Conservation (phyloP, 176 grass and related monocot genomes). For the Calamus simplicifolius region DNA sequence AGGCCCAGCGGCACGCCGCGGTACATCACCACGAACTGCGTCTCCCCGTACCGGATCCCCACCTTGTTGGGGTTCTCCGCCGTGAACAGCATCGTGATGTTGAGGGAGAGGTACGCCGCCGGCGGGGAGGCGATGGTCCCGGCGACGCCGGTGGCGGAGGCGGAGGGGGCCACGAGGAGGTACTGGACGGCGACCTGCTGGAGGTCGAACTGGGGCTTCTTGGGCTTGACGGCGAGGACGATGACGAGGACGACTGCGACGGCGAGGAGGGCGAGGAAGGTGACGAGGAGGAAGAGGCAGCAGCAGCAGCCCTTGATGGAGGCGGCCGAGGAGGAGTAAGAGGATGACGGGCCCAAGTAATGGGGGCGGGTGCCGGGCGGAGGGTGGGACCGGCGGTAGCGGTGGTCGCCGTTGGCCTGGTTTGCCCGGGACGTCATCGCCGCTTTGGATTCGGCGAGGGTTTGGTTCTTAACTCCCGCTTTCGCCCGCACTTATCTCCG, state of each 20-base stretch:
- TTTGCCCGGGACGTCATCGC: background rate
- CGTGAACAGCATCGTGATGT: conserved; percentile 93
- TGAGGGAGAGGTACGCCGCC: conserved; percentile 87
- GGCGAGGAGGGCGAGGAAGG: conserved; percentile 78
- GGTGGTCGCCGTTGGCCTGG: background rate
- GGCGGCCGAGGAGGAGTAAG: conserved; percentile 31
- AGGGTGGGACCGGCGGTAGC: conserved; percentile 17
- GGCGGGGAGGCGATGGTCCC: conserved; percentile 8
- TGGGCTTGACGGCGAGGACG: conserved; percentile 86
- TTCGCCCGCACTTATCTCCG: no score
- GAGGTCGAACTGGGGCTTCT: conserved; percentile 96
- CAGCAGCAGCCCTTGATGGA: conserved; percentile 97
- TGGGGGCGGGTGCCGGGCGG: conserved; percentile 1
- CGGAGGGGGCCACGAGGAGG: conserved; percentile 68
- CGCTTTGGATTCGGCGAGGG: background rate
- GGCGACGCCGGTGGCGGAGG: conserved; percentile 13
- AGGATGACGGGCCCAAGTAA: conserved; percentile 29
- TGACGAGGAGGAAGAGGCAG: conserved; percentile 87
- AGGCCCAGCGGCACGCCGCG: conserved; percentile 88
- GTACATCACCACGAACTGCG: conserved; percentile 89
- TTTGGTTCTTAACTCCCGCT: no score
- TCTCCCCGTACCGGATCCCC: conserved; percentile 73
- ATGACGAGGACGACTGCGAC: conserved; percentile 78
- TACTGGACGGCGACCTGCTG: conserved; percentile 95
- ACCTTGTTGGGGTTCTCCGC: conserved; percentile 93